Evolutionary conservation across 2,329 filamentous ascomycete species (phyloP), one percentile per base, ranked within the genome.

Genomic region (Arachnopeziza araneosa): DNA sequence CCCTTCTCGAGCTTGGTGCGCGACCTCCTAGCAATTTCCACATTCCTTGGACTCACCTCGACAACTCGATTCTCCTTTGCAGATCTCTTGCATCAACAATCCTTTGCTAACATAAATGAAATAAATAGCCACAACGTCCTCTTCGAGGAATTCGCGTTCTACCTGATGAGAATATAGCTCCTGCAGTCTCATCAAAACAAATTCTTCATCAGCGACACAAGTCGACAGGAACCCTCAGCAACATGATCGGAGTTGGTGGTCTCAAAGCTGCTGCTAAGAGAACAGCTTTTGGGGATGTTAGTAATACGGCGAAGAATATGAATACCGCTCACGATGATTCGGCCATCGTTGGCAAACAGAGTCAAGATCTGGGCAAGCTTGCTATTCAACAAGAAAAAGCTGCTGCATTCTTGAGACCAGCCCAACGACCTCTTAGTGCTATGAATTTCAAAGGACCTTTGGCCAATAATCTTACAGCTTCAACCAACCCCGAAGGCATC

Each of bases 201-300:
- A 77, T 82, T 57, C 77, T 92, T 63, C 90, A 96, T 68, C 87
- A 91, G 69, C 88, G 89, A 64, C 88, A 91, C 77, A 96, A 96
- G 76, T 96, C 92, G 9, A 86, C 85, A 74, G 74, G 88, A 75
- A 75, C 82, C 81, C 66, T 90, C 76, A 68, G 78, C 71, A 67
- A 66, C 53, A 79, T 79, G 67, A 72, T 80, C 62, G 77, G 80
- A 63, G 80, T 78, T 55, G 80, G 77, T 60, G 80, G 78, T 49
- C 75, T 87, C 65, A 90, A 87, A 74, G 80, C 81, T 57, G 80
- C 83, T 60, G 80, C 86, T 58, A 95, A 93, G 78, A 86, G 92
- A 66, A 86, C 87, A 63, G 90, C 86, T 14, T 92, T 96, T 74
- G 89, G 84, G 55, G 92, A 96, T 72, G 83, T 95, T 63, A 95